Evolutionary conservation across 108 stramenopile species (phyloP).

Genomic region (Aurantiochytrium sp.): DNA sequence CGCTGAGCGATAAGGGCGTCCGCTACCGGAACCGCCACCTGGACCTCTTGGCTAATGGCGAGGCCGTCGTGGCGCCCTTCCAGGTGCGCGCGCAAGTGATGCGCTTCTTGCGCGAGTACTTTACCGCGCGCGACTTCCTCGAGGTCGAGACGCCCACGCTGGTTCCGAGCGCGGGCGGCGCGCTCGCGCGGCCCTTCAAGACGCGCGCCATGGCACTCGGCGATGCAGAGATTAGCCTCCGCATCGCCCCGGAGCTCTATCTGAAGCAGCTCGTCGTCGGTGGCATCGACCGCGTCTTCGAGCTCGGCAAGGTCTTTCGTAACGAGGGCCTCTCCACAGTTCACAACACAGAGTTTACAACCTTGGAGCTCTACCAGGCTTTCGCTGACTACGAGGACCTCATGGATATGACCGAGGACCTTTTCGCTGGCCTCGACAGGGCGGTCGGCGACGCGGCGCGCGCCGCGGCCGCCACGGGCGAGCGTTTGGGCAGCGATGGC

Average conservation of each 20-base stretch:
- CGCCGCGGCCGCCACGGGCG: neutral
- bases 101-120: constrained; percentile 72
- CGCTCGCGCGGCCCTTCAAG: constrained; percentile 95
- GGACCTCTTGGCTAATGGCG: constrained; percentile 86
- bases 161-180: constrained; percentile 86
- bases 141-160: constrained; percentile 98
- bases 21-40: constrained; percentile 88
- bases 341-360: constrained; percentile 99
- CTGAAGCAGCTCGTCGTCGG: constrained; percentile 88
- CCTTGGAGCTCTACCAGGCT: constrained; percentile 95
- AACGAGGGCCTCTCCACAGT: constrained; percentile 96
- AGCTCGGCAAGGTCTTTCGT: constrained; percentile 95
- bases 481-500: neutral
- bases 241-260: constrained; percentile 98
- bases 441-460: neutral
- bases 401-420: constrained; percentile 87
- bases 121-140: constrained; percentile 84
- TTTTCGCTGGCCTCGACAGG: constrained; percentile 37
- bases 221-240: constrained; percentile 77
- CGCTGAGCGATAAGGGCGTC: constrained; percentile 75
- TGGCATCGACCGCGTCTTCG: constrained; percentile 93
- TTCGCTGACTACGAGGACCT: constrained; percentile 94
- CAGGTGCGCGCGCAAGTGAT: constrained; percentile 80
- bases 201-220: constrained; percentile 89
- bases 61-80: constrained; percentile 76